phyloP scores from a whole-genome alignment of 106 monocot genomes.

The Dendrobium officinale region DNA sequence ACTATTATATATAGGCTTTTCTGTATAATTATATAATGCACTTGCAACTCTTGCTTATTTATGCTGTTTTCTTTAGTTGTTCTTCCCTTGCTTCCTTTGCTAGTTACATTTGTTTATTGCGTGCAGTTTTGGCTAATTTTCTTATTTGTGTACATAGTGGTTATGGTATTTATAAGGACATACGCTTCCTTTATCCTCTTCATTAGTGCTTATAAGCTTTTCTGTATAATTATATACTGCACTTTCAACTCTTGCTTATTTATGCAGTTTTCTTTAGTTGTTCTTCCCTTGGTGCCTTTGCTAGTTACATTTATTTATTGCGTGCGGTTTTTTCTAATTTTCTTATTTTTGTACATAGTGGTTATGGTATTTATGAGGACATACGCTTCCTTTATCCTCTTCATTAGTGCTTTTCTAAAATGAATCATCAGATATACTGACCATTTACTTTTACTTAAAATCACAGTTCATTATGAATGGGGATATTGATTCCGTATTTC shows the following conservation, averaged over 20 bases:
- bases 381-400: background rate
- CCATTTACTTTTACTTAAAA: conserved; percentile 14
- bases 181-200: background rate
- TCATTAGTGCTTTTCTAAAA: background rate
- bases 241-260: background rate
- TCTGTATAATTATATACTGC: background rate
- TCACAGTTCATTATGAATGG: conserved; percentile 85
- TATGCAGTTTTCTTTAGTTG: background rate
- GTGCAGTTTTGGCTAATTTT: background rate
- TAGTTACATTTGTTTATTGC: background rate
- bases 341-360: background rate
- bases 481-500: conserved; percentile 72
- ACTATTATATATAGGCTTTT: background rate
- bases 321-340: background rate
- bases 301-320: background rate
- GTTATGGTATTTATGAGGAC: background rate
- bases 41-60: background rate
- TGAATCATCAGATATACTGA: conserved; percentile 10
- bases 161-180: background rate
- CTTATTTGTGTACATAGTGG: background rate
- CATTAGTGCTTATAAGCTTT: background rate
- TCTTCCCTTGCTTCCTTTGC: background rate
- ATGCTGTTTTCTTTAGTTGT: background rate
- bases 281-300: background rate
- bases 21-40: background rate